Conservation (phyloP, 2,329 filamentous ascomycete genomes). For the Venturiaceae sp. region DNA sequence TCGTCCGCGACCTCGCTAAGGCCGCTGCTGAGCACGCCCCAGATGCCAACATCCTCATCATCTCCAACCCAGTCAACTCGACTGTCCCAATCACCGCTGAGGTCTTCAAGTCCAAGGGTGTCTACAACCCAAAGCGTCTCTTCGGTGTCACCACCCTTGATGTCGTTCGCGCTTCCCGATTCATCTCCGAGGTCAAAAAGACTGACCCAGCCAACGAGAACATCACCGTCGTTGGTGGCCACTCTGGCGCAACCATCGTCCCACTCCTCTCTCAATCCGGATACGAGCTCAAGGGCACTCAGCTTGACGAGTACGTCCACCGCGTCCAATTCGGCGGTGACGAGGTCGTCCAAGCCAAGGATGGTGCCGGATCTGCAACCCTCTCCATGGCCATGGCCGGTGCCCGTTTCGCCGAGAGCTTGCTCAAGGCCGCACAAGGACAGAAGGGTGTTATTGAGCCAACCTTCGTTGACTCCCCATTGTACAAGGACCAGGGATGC, state of each 20-base stretch:
- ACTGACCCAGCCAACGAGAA: constrained; percentile 88
- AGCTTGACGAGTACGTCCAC: constrained; percentile 68
- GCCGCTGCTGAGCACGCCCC: constrained; percentile 80
- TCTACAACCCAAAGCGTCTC: constrained; percentile 98
- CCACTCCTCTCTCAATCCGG: constrained; percentile 92
- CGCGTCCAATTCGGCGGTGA: constrained; percentile 98
- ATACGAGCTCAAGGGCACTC: constrained; percentile 74
- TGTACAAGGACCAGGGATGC: constrained; percentile 97
- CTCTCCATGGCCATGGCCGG: constrained; percentile 99
- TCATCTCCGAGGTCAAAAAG: constrained; percentile 89
- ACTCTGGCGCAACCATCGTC: constrained; percentile 97
- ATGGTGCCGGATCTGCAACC: constrained; percentile 90
- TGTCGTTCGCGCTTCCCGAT: constrained; percentile 93
- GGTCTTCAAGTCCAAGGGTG: constrained; percentile 88
- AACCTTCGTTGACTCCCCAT: constrained; percentile 90
- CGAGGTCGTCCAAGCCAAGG: constrained; percentile 98
- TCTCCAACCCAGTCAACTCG: constrained; percentile 98
- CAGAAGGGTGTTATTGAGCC: constrained; percentile 94
- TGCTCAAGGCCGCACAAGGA: constrained; percentile 86
- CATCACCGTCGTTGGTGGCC: constrained; percentile 92
- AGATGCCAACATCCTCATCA: constrained; percentile 92
- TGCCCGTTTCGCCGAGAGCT: constrained; percentile 73
- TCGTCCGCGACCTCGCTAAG: constrained; percentile 97
- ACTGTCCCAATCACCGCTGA: constrained; percentile 96
- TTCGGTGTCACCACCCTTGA: constrained; percentile 99